Conservation (phyloP, 805 yeast species). For the Hanseniaspora taiwanica region DNA sequence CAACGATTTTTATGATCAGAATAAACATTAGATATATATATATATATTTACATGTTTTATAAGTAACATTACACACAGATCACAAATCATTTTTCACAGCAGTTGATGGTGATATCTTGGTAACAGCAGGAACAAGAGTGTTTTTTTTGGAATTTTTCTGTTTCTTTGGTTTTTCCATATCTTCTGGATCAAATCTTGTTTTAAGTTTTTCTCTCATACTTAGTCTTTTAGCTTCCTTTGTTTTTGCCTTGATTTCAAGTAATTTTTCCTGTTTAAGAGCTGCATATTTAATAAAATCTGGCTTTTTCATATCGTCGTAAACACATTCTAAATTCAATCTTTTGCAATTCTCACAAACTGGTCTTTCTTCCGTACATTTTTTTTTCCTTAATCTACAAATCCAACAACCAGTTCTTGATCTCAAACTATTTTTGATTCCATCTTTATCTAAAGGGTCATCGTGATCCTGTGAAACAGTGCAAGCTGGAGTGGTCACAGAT, state of each 20-base stretch:
- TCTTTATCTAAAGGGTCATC: no score
- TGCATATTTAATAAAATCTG: constrained; percentile 39
- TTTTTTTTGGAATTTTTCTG: background rate
- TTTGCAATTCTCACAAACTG: constrained; percentile 44
- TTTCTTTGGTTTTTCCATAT: background rate
- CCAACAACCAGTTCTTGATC: constrained; percentile 63
- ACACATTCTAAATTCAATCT: constrained; percentile 47
- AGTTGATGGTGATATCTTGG: no score
- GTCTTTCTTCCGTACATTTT: constrained; percentile 55
- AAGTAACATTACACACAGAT: no score
- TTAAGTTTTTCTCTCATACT: background rate
- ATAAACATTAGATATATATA: background rate
- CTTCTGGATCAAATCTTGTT: background rate
- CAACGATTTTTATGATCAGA: background rate
- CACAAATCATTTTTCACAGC: no score
- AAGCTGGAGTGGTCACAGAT: background rate
- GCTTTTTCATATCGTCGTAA: constrained; percentile 32
- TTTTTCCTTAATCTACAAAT: constrained; percentile 63
- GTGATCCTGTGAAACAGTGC: background rate
- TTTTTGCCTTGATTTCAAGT: constrained; percentile 36
- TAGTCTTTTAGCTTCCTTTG: constrained; percentile 12
- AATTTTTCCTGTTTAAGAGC: constrained; percentile 31
- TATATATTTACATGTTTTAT: no score
- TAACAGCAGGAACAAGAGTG: background rate
- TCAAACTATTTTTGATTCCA: no score